Evolutionary conservation across 768 basidiomycete genomes (phyloP).

Genomic region (Naganishia vishniacii): DNA sequence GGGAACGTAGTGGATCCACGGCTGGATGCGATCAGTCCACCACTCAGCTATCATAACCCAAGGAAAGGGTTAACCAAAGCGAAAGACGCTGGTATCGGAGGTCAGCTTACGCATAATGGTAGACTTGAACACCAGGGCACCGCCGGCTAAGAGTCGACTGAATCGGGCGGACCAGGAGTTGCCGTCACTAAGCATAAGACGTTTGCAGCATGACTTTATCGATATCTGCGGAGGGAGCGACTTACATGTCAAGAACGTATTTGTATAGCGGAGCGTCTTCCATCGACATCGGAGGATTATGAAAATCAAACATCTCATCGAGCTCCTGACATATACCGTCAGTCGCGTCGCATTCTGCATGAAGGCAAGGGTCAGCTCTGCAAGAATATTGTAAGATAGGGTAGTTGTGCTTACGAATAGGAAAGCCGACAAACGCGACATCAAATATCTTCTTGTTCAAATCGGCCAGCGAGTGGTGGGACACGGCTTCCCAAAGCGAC

Average conservation of each 20-base stretch:
- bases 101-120: slow-evolving; percentile 44
- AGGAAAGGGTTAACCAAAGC: neutral
- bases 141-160: slow-evolving; percentile 39
- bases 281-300: slow-evolving; percentile 27
- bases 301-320: slow-evolving; percentile 33
- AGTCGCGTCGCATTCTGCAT: slow-evolving; percentile 35
- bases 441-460: slow-evolving; percentile 34
- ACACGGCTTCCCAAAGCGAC: slow-evolving; percentile 13
- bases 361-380: neutral
- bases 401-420: slow-evolving; percentile 39
- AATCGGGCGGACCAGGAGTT: slow-evolving; percentile 48
- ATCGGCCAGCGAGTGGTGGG: neutral
- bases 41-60: slow-evolving; percentile 24
- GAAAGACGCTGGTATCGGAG: neutral
- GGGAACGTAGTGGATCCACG: slow-evolving; percentile 43
- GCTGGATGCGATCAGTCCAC: slow-evolving; percentile 46
- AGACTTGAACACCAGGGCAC: slow-evolving; percentile 42
- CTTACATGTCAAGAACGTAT: slow-evolving; percentile 45
- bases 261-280: slow-evolving; percentile 40
- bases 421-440: slow-evolving; percentile 34
- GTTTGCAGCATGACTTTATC: neutral
- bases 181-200: slow-evolving; percentile 33
- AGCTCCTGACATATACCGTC: slow-evolving; percentile 45
- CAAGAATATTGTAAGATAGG: neutral
- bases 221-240: neutral